Evolutionary conservation across 1,284 basidiomycete species (phyloP), one percentile per base, ranked within the genome.

Genomic region (Spongispora temasekensis): DNA sequence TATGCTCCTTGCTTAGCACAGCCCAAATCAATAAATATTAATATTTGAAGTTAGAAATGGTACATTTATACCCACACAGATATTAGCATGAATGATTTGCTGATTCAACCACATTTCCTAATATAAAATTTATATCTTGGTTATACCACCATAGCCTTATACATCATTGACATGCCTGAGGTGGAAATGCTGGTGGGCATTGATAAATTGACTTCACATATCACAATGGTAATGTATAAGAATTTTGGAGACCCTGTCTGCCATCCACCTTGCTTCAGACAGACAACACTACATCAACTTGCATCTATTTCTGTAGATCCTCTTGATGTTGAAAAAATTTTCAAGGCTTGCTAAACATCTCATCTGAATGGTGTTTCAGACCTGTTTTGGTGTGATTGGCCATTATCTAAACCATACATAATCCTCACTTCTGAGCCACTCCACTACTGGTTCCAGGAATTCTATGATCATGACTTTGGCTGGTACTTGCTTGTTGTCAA

Each of bases 371-470:
- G 37, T n/a, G 37, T 42, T n/a, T 17, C 34, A 1, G 8, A n/a
- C 1, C 62, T 44, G 2, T 63, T 63, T 34, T 63, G 32, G 28
- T 1, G 6, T 1, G n/a, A 59, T 13, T 63, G 57, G 57, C 37
- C 31, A 0, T 17, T 56, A 7, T 21, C 53, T 7, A n/a, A 21
- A 3, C 46, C 44, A 21, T 21, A 31, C 2, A 23, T 3, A 6
- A 53, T 57, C 28, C 48, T 57, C 25, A 50, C 56, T 2, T 34
- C 34, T 1, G 28, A 57, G n/a, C 7, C 5, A 5, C 13, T 57
- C 3, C 34, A 57, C 6, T 3, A 57, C 32, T 57, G 55, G 55
- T 46, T 51, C 6, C 8, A 31, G 3, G 28, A 31, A 7, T 55
- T 30, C 27, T 57, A 46, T 44, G 55, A 57, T n/a, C 46, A 57